Conservation (phyloP, 2,329 filamentous ascomycete genomes). For the Sporothrix pallida region DNA sequence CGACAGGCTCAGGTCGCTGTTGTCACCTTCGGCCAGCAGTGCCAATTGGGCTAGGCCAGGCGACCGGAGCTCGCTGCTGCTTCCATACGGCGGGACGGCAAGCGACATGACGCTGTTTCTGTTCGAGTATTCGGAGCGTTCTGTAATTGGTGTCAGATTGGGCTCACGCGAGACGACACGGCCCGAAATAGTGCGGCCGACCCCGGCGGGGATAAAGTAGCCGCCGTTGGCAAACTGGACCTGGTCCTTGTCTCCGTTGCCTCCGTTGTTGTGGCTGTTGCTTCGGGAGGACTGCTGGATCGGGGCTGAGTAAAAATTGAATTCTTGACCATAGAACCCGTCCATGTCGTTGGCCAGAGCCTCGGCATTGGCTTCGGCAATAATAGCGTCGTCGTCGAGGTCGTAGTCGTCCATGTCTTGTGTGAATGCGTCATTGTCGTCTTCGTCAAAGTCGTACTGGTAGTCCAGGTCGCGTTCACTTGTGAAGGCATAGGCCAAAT, state of each 20-base stretch:
- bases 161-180: constrained; percentile 79
- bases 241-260: constrained; percentile 43
- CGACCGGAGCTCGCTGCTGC: constrained; percentile 62
- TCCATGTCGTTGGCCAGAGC: constrained; percentile 90
- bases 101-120: constrained; percentile 87
- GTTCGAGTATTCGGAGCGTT: constrained; percentile 93
- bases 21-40: constrained; percentile 66
- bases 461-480: constrained; percentile 42
- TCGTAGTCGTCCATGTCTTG: constrained; percentile 66
- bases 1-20: constrained; percentile 72
- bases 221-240: constrained; percentile 78
- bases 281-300: constrained; percentile 43
- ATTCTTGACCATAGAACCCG: constrained; percentile 94
- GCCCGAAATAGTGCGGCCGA: constrained; percentile 74
- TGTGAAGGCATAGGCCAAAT: constrained; percentile 34
- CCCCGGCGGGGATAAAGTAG: constrained; percentile 76
- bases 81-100: constrained; percentile 54
- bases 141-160: constrained; percentile 93
- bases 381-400: constrained; percentile 83
- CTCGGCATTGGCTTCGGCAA: constrained; percentile 93
- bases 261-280: constrained; percentile 41
- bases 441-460: constrained; percentile 61
- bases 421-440: constrained; percentile 55
- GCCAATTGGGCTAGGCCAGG: constrained; percentile 80
- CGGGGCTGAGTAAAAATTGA: constrained; percentile 83